Base-by-base conservation (phyloP, 305 asterid species). In the Ruellia speciosa region DNA sequence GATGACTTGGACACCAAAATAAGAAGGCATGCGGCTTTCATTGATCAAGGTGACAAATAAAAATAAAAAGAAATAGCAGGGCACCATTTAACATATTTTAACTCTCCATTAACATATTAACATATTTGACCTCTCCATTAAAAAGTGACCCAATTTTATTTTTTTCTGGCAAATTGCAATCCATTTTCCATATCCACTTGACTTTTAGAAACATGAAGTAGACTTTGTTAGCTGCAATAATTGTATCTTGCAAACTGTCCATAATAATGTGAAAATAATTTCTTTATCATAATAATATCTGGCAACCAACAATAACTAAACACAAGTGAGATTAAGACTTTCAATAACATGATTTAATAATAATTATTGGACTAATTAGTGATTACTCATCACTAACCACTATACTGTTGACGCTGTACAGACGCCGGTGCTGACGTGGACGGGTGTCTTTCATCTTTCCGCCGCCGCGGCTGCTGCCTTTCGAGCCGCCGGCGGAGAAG, bases 401-500 rank as follows among this genome's bases (percentile, higher is more conserved):
- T 24, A 24, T 24, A 24, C 31, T 24, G 31, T 24, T 49, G 49
- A 65, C 69, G 15, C 11, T 9, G 8, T 13, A 51, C 15, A 0
- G 14, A 13, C 54, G 71, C 14, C 13, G 48, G 9, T 14, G 35
- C 56, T 54, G 62, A 64, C 48, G 56, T 37, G 63, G 81, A 54
- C 17, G 64, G 49, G 40, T 24, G 16, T 28, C 12, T 15, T 54
- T 3, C 56, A 69, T 6, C 53, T 31, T 53, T 58, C 56, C 11
- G 7, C 31, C 31, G 31, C 4, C 3, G 31, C 31, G 31, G 31
- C 31, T 24, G 28, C 70, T 13, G 66, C 70, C 49, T 63, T 28
- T 64, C 63, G 19, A 63, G 69, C 47, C 82, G 76, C 18, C 61
- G 77, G 10, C 61, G 49, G 43, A 69, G 37, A 40, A 50, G 71